These are phyloP conservation scores for Apiotrichum laibachii DNA, from an alignment of 1,284 basidiomycete species.

Conservation along the genomic window DNA sequence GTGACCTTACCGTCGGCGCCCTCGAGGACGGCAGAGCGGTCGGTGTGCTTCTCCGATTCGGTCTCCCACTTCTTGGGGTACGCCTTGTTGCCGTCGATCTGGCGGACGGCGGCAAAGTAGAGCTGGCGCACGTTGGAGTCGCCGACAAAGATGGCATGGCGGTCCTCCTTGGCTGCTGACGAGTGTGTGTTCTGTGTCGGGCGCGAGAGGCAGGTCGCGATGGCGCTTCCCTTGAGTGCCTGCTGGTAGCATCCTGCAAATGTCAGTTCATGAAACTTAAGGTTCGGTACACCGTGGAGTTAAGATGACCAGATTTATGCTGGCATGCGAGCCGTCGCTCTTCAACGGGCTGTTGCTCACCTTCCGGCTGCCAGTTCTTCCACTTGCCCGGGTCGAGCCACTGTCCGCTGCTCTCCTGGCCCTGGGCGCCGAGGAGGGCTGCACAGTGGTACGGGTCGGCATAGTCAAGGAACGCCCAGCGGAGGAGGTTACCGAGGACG, in stretches of 20 bases:
- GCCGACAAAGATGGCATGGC: conserved; percentile 69
- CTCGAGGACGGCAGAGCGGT: conserved; percentile 52
- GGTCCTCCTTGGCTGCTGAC: conserved; percentile 13
- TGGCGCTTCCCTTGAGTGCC: conserved; percentile 18
- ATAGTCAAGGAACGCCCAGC: conserved; percentile 57
- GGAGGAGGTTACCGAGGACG: conserved; percentile 46
- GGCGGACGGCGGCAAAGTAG: conserved; percentile 69
- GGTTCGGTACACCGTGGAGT: too few species aligned
- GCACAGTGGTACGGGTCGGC: conserved; percentile 69
- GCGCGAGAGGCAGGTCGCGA: conserved; percentile 30
- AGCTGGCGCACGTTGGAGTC: conserved; percentile 76
- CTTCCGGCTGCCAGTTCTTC: conserved; percentile 79
- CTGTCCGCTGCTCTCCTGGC: conserved; percentile 54
- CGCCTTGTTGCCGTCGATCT: conserved; percentile 35
- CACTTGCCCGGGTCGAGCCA: conserved; percentile 67
- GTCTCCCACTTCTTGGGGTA: conserved; percentile 33
- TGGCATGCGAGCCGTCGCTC: not conserved
- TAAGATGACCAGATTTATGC: not conserved
- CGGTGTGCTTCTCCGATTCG: conserved; percentile 63
- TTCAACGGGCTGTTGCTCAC: conserved; percentile 53
- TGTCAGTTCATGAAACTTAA: not conserved
- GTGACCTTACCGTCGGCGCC: conserved; percentile 45
- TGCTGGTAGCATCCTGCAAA: conserved; percentile 32
- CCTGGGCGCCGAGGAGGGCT: conserved; percentile 59
- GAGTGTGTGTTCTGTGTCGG: conserved; percentile 13